Conservation (phyloP, 1,284 basidiomycete genomes). For the Phellopilus nigrolimitatus region DNA sequence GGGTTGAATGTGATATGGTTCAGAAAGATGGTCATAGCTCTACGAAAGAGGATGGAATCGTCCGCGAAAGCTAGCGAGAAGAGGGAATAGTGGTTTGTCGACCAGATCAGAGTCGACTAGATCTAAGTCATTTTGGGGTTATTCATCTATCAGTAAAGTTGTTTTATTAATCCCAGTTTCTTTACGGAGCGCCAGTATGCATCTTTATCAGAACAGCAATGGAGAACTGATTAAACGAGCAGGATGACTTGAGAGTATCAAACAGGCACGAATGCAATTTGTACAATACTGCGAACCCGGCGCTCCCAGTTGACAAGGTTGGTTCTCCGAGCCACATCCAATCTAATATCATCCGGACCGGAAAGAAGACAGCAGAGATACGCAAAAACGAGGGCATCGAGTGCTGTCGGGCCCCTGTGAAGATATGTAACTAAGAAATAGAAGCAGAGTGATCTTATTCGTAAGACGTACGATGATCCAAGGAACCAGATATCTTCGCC, state of each 20-base stretch:
- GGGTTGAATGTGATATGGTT: conserved; percentile 70
- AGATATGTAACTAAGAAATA: conserved; percentile 9
- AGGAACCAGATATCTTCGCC: conserved; percentile 76
- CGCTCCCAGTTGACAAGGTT: conserved; percentile 77
- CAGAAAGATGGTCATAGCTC: conserved; percentile 57
- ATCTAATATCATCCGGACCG: conserved; percentile 42
- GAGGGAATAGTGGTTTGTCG: too few species aligned
- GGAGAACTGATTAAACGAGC: too few species aligned
- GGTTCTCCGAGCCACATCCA: conserved; percentile 60
- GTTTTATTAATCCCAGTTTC: too few species aligned
- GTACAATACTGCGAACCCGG: conserved; percentile 55
- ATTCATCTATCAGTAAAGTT: too few species aligned
- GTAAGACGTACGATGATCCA: conserved; percentile 54
- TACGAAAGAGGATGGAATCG: conserved; percentile 40
- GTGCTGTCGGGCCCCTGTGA: conserved; percentile 61
- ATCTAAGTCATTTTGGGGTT: background rate
- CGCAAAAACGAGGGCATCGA: conserved; percentile 75
- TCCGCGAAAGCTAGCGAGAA: conserved; percentile 13
- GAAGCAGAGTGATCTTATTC: background rate
- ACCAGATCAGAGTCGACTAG: too few species aligned
- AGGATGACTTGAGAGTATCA: conserved; percentile 15
- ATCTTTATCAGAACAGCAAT: too few species aligned
- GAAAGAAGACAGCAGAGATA: conserved; percentile 65
- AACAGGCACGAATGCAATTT: conserved; percentile 36
- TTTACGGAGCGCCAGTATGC: too few species aligned